A percentile compares a stretch with the other conserved stretches of the same genome.
Conservation (phyloP, 495 filamentous ascomycete genomes). For the Sabuloglossum arenarium region DNA sequence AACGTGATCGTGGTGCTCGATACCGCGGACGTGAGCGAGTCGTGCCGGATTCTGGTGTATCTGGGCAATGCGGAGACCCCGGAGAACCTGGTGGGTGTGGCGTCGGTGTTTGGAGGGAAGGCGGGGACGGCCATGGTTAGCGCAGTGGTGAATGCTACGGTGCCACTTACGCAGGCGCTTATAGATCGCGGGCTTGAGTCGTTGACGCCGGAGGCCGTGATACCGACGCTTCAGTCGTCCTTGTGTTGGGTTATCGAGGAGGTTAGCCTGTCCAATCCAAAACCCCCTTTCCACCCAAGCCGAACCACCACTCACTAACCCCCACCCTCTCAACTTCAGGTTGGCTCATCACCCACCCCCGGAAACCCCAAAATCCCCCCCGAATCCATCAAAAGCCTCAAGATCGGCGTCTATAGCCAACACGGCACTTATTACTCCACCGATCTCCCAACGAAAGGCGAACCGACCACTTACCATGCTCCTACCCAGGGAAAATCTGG, state of each 20-base stretch:
- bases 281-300: not conserved
- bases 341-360: not conserved
- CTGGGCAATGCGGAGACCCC: conserved; percentile 2
- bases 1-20: conserved; percentile 10
- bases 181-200: conserved; percentile 2
- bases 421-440: not conserved
- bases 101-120: conserved; percentile 1
- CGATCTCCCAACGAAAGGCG: not conserved
- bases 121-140: conserved; percentile 1
- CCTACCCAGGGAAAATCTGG: conserved; percentile 5
- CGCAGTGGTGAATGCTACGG: conserved; percentile 9
- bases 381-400: not conserved
- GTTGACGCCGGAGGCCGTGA: conserved; percentile 6
- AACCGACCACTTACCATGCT: not conserved
- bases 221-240: conserved; percentile 8
- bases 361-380: not conserved
- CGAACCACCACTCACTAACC: not conserved
- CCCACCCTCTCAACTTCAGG: not conserved
- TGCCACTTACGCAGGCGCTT: conserved; percentile 13
- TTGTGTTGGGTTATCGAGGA: conserved; percentile 11
- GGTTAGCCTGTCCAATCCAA: conserved; percentile 9
- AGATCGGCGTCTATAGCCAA: not conserved
- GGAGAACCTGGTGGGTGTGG: conserved; percentile 8
- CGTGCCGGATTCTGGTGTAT: conserved; percentile 7
- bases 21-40: conserved; percentile 9